Evolutionary conservation across 345 rosid species (phyloP).

Genomic region (Salix koriyanagi): DNA sequence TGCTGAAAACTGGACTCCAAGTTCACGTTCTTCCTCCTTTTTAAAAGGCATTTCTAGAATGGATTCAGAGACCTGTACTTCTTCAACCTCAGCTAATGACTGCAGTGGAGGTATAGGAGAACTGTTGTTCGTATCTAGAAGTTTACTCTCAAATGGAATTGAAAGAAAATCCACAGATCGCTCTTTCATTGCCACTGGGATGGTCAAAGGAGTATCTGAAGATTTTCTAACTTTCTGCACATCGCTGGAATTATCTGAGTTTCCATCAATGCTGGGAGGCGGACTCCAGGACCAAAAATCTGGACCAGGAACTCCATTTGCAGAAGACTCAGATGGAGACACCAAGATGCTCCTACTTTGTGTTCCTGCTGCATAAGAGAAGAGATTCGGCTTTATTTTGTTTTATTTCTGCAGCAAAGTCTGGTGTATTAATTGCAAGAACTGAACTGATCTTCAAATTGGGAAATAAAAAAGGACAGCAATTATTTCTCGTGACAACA

Average conservation of each 20-base stretch:
- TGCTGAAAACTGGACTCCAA: slow-evolving; percentile 43
- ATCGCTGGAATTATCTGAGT: slow-evolving; percentile 10
- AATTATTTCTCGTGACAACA: too few relatives aligned
- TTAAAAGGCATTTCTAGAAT: slow-evolving; percentile 27
- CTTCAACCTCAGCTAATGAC: slow-evolving; percentile 52
- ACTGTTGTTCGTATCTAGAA: slow-evolving; percentile 26
- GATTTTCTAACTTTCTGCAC: slow-evolving; percentile 30
- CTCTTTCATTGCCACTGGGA: slow-evolving; percentile 56
- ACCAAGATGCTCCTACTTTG: slow-evolving; percentile 35
- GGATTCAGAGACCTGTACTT: slow-evolving; percentile 28
- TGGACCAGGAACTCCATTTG: slow-evolving; percentile 66
- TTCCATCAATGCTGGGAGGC: slow-evolving; percentile 35
- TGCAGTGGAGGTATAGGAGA: slow-evolving; percentile 66
- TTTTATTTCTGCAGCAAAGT: too few relatives aligned
- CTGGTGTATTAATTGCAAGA: too few relatives aligned
- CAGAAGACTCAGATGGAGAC: slow-evolving; percentile 42
- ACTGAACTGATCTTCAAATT: too few relatives aligned
- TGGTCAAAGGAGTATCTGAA: slow-evolving; percentile 30
- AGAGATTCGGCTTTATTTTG: neutral
- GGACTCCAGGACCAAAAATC: slow-evolving; percentile 98
- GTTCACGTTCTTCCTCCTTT: slow-evolving; percentile 41
- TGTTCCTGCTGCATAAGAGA: slow-evolving; percentile 26
- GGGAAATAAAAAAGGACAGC: too few relatives aligned
- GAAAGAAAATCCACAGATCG: slow-evolving; percentile 47
- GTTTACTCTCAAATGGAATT: slow-evolving; percentile 72